These are phyloP conservation scores for Porcisia hertigi DNA, from an alignment of 208 protist species.

Conservation along the genomic window DNA sequence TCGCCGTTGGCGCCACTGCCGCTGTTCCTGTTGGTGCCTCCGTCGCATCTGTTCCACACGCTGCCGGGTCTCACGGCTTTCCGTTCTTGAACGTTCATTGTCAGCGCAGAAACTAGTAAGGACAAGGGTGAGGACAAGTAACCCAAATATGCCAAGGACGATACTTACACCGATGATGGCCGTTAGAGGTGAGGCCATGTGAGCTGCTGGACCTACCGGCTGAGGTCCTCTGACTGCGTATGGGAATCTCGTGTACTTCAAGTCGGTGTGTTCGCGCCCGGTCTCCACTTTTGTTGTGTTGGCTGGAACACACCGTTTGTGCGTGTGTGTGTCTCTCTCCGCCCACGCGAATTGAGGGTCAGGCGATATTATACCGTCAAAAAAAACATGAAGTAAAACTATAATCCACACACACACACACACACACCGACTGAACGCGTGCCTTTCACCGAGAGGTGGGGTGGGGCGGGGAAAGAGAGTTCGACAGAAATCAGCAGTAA, in stretches of 20 bases:
- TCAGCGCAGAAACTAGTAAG: constrained; percentile 11
- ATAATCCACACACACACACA: neutral
- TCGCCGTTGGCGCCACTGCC: constrained; percentile 43
- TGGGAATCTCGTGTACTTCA: neutral
- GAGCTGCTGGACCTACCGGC: neutral
- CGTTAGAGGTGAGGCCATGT: neutral
- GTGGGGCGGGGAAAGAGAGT: neutral
- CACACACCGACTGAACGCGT: neutral
- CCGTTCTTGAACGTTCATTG: constrained; percentile 2
- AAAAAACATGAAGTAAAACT: neutral
- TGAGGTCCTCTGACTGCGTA: neutral
- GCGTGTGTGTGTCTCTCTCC: too few relatives aligned
- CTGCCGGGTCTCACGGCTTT: constrained; percentile 16
- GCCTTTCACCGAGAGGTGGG: neutral
- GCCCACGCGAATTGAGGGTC: too few relatives aligned
- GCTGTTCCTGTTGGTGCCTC: constrained; percentile 34
- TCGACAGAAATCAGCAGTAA: neutral
- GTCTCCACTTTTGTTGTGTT: neutral
- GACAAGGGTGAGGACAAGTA: constrained; percentile 3
- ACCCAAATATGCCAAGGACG: constrained; percentile 16
- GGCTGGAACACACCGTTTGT: too few relatives aligned
- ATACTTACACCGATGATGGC: constrained; percentile 16
- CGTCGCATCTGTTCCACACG: constrained; percentile 24
- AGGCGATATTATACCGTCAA: neutral
- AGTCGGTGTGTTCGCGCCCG: neutral